Base-by-base conservation (phyloP, 1,139 yeast species). In the Lodderomyces oxycetoniae region DNA sequence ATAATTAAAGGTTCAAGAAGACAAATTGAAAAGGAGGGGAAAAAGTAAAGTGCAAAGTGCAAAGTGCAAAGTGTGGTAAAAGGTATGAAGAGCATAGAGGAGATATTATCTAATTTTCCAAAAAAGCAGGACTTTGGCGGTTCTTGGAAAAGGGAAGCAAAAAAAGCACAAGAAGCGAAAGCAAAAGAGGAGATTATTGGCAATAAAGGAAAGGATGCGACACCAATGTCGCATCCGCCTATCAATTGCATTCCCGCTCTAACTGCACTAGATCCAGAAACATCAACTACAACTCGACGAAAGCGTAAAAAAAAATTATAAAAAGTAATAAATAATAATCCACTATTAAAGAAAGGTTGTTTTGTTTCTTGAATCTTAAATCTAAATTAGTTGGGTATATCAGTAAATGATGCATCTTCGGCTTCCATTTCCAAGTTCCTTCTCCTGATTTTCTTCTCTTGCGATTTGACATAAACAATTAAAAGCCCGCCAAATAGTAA, bases 1-100 rank as follows among this genome's bases (percentile, higher is more conserved):
- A 57, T 91, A 33, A 65, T 91, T 44, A 87, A 85, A 57, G 98
- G 97, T 10, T 80, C 93, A n/a, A 79, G 96, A 66, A 76, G 94
- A 59, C 77, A 84, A 51, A 46, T 85, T 11, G 95, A 84, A 52
- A 81, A 72, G 55, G 57, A 55, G 17, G n/a, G n/a, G n/a, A n/a
- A n/a, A n/a, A n/a, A n/a, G n/a, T n/a, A n/a, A n/a, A n/a, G n/a
- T n/a, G n/a, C n/a, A n/a, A n/a, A n/a, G n/a, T n/a, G n/a, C n/a
- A n/a, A n/a, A n/a, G n/a, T n/a, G n/a, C n/a, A n/a, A n/a, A n/a
- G n/a, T n/a, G n/a, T n/a, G 43, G 32, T 45, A 43, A 10, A 34
- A 42, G 31, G 35, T 30, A 32, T 36, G 46, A 44, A 31, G 31
- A 33, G 38, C 24, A 22, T 42, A 5, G 17, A 34, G 11, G 47